phyloP scores from a whole-genome alignment of 177 flowering plant species.

The Tripterygium wilfordii region DNA sequence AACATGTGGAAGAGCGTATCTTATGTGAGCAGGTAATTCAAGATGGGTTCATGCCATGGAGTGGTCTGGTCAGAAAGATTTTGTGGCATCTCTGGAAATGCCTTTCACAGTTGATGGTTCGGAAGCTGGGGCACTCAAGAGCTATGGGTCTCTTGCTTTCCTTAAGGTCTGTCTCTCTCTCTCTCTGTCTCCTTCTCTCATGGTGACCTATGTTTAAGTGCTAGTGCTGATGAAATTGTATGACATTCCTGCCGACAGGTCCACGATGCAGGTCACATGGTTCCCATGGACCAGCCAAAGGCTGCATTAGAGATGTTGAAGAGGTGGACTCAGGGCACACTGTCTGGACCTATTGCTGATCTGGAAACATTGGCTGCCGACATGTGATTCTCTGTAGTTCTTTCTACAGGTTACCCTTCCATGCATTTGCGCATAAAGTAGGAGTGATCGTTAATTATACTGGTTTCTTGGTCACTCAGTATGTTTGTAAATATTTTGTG shows the following conservation, averaged over 20 bases:
- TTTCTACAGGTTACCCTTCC: background rate
- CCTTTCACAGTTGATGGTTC: conserved; percentile 64
- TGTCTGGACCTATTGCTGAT: conserved; percentile 17
- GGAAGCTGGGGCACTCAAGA: conserved; percentile 68
- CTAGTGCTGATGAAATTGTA: conserved; percentile 4
- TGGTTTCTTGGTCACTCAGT: background rate
- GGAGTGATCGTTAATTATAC: background rate
- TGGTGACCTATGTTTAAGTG: background rate
- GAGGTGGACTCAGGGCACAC: conserved; percentile 49
- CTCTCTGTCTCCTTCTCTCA: conserved; percentile 2
- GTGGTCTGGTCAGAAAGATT: conserved; percentile 57
- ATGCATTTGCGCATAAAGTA: background rate
- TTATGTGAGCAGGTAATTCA: conserved; percentile 43
- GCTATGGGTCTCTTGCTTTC: conserved; percentile 70
- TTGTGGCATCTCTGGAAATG: conserved; percentile 40
- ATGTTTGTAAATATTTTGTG: background rate
- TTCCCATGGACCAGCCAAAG: conserved; percentile 76
- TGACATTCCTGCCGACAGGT: conserved; percentile 38
- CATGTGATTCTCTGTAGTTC: conserved; percentile 8
- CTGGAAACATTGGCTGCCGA: conserved; percentile 19
- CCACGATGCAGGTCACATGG: conserved; percentile 78
- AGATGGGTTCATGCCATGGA: conserved; percentile 74
- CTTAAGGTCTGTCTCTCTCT: conserved; percentile 52
- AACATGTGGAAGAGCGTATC: too few relatives aligned
- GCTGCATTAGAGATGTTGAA: conserved; percentile 63